These are phyloP conservation scores for Claviceps humidiphila DNA, from an alignment of 2,329 filamentous ascomycete species.

Conservation along the genomic window DNA sequence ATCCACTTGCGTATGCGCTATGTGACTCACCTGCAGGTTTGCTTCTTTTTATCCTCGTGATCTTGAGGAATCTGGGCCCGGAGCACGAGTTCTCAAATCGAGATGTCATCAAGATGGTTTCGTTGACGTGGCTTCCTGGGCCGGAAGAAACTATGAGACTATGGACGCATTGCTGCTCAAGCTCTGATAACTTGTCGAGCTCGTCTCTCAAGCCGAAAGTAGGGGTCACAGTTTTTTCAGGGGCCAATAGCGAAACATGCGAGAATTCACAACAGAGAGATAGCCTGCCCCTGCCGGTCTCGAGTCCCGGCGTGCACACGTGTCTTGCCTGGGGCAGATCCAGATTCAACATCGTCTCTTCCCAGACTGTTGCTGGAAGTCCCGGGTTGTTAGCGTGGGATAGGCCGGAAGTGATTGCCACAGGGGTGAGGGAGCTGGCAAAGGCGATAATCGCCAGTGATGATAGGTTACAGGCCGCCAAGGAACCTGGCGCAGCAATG, in stretches of 20 bases:
- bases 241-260: constrained; percentile 15
- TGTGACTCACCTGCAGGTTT: constrained; percentile 49
- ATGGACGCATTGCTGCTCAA: constrained; percentile 32
- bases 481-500: constrained; percentile 15
- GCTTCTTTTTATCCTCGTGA: constrained; percentile 38
- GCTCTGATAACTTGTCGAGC: constrained; percentile 15
- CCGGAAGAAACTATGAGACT: constrained; percentile 47
- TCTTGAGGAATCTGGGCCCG: constrained; percentile 28
- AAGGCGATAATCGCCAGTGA: constrained; percentile 25
- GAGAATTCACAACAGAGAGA: neutral
- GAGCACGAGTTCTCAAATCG: constrained; percentile 29
- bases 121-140: constrained; percentile 53
- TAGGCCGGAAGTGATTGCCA: constrained; percentile 29
- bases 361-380: constrained; percentile 24
- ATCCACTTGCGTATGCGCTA: constrained; percentile 45
- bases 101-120: constrained; percentile 47
- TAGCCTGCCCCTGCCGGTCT: constrained; percentile 11
- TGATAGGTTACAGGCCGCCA: constrained; percentile 19
- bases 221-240: constrained; percentile 33
- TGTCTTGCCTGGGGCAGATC: constrained; percentile 36
- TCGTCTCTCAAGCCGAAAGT: constrained; percentile 23
- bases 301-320: constrained; percentile 20
- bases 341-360: constrained; percentile 29
- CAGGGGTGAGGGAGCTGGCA: constrained; percentile 28
- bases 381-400: constrained; percentile 36